Evolutionary conservation across 2,329 filamentous ascomycete species (phyloP), one percentile per base, ranked within the genome.

Genomic region (Ceratocystis variospora): DNA sequence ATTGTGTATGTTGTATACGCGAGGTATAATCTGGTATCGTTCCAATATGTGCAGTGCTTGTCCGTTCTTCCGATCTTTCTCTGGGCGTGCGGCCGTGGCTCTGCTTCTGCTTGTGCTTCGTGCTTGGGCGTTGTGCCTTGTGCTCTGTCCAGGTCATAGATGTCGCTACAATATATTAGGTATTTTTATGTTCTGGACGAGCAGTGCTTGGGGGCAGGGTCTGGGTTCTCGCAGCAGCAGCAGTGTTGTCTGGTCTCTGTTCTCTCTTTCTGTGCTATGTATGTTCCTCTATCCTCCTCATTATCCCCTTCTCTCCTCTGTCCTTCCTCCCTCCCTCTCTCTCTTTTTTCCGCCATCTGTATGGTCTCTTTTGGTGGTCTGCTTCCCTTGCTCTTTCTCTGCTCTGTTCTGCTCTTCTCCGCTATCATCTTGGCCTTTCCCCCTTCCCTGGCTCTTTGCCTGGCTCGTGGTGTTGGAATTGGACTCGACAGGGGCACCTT

Each of bases 401-500:
- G 22, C 28, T 4, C 28, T 28, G 25, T 3, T 28, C 28, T 28
- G 28, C 28, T n/a, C 55, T n/a, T 25, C 25, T 61, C 6, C 25
- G 33, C 61, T 62, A 44, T 62, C 61, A n/a, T 62, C 37, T 46
- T n/a, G 61, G 33, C 61, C 37, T 25, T 62, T 41, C 31, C 28
- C 28, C 19, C 19, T 25, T 62, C n/a, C n/a, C 48, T 50, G 17
- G 22, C 22, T 28, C 48, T 19, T 31, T 33, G 15, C 33, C 31
- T 59, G 55, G 55, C 55, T 59, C 55, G 31, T 59, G 55, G 12
- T 59, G 15, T 59, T 59, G 55, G 55, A 59, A 59, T 59, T 59
- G 55, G 28, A 59, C 55, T 37, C 25, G 55, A 59, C 55, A 59
- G 55, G 55, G 55, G 28, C 15, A 10, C 5, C 55, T 37, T 59